Evolutionary conservation across 1,284 basidiomycete species (phyloP), one percentile per base, ranked within the genome.

Genomic region (Chiua sp.): DNA sequence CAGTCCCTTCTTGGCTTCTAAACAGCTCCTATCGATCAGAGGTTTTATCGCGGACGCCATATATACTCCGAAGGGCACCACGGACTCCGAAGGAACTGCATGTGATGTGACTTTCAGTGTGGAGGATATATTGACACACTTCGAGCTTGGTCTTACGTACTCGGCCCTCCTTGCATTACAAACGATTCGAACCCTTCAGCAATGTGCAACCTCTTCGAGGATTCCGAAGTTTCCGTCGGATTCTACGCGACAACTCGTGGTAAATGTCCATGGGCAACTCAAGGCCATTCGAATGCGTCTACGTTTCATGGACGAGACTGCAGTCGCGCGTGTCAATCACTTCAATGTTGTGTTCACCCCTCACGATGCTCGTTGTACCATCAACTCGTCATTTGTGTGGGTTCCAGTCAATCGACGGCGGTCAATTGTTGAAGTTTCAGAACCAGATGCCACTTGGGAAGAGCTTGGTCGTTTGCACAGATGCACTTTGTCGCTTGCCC

Each of bases 101-200:
- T 72, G 46, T n/a, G 59, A 69, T 30, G 37, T 60, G 56, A 44
- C 68, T 15, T 72, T 75, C 35, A 64, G 15, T 37, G 59, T 72
- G 44, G 73, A 76, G 28, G 74, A 79, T 35, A 65, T 84, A 26
- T 74, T 79, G 11, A 67, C 81, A 35, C 81, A 81, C 49, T 79
- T 90, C 65, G 84, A 87, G 63, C 78, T 96, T 39, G 84, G 87
- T 16, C 88, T 93, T 71, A 78, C 91, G 22, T 96, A 96, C 71
- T 90, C 88, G 68, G 65, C 81, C 13, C 80, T 97, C 47, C 79
- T 95, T 51, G 91, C 90, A 13, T 63, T 83, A 4, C 79, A 85
- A 42, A 85, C 85, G 0, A 55, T 91, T 46, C 81, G 78, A 63
- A 75, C 74, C 4, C 75, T 91, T 39, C 58, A 46, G 47, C 63